phyloP scores from a whole-genome alignment of 305 asterid species.

The Plantago lanceolata region DNA sequence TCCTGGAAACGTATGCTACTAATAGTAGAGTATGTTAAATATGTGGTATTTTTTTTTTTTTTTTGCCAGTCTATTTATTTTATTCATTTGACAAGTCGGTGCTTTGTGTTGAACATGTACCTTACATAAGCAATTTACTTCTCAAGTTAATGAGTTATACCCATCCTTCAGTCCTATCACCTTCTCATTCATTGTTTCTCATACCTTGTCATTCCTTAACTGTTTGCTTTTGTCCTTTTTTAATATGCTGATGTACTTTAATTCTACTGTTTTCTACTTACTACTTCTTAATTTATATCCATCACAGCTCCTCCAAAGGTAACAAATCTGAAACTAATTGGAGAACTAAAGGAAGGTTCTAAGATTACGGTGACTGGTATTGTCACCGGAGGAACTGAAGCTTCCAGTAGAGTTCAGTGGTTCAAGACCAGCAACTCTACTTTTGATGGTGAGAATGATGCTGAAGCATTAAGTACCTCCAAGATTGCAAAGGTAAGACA shows the following conservation, averaged over 20 bases:
- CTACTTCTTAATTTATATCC: slow-evolving; percentile 10
- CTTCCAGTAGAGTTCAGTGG: slow-evolving; percentile 99
- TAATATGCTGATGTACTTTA: slow-evolving; percentile 11
- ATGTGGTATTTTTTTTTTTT: background rate
- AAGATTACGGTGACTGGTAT: slow-evolving; percentile 85
- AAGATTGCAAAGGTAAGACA: slow-evolving; percentile 82
- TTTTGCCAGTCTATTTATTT: slow-evolving; percentile 2
- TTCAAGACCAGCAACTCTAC: slow-evolving; percentile 67
- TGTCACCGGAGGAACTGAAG: slow-evolving; percentile 98
- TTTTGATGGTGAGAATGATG: slow-evolving; percentile 66
- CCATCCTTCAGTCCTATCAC: background rate
- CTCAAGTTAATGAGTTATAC: background rate
- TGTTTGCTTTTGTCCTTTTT: slow-evolving; percentile 1
- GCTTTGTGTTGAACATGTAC: background rate
- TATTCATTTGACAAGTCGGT: background rate
- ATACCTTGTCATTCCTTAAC: background rate
- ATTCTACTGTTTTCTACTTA: slow-evolving; percentile 15
- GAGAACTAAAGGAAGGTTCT: slow-evolving; percentile 94
- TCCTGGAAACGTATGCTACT: background rate
- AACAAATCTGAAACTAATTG: slow-evolving; percentile 78
- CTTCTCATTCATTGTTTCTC: background rate
- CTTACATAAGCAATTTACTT: background rate
- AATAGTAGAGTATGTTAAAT: background rate
- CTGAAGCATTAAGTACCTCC: slow-evolving; percentile 78
- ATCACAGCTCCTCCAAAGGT: slow-evolving; percentile 91